Base-by-base conservation (phyloP, 1,139 yeast species). In the Nakaseomyces glabratus region DNA sequence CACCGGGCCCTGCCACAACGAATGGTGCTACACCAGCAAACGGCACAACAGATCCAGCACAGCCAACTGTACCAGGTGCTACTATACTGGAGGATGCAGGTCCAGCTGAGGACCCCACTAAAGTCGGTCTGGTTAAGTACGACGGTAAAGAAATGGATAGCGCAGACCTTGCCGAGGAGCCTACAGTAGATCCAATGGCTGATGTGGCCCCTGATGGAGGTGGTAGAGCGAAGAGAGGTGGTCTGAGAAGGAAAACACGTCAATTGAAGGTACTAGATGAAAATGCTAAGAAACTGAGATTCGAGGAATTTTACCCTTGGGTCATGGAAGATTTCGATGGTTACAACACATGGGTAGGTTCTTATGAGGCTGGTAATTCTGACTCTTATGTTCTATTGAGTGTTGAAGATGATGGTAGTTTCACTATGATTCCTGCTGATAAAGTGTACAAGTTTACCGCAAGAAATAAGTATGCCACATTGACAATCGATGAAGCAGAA, bases 251-350 rank as follows among this genome's bases (percentile, higher is more conserved):
- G 46, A 86, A 86, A 56, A 88, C 97, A 0, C 71, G 90, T 47
- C 95, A 88, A 55, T 74, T 85, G 20, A 76, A 74, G 49, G 71
- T 80, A 13, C 74, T 82, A 56, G 84, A 84, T 50, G 96, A 86
- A 47, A 73, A 72, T 8, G 88, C 85, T 42, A 71, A 93, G 42
- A 80, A 75, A 52, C 63, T 90, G 44, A 69, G 97, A 50, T 90
- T 88, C 55, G 98, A 90, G 60, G 98, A 90, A 60, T 85, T 80
- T 55, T 88, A 84, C 49, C 98, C 98, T 0, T 90, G 98, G 98
- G 94, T 93, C 13, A 66, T 93, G 68, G 96, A 88, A 61, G 98
- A 93, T 61, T 88, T 82, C 57, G 95, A 85, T 48, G 95, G 95
- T 37, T 71, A 75, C 42, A 88, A 90, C 56, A 93, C 94, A 1